phyloP scores from a whole-genome alignment of 495 filamentous ascomycete species.

The Aspergillus olivimuriae region DNA sequence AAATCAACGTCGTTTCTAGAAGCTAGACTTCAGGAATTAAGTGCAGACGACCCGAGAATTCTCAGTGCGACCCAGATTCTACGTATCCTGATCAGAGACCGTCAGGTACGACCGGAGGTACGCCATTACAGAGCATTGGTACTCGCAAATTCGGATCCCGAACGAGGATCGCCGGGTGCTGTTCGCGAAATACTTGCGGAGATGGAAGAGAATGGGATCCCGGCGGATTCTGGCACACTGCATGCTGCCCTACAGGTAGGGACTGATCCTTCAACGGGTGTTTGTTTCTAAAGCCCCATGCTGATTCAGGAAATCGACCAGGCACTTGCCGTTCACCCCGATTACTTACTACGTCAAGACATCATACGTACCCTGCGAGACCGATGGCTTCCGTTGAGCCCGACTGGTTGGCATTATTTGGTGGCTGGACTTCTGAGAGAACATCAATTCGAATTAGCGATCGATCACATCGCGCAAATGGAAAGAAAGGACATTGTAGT shows the following conservation, averaged over 20 bases:
- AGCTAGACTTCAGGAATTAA: constrained; percentile 16
- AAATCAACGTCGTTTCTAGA: constrained; percentile 22
- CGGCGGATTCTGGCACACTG: constrained; percentile 57
- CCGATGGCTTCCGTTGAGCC: constrained; percentile 61
- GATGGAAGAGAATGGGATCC: constrained; percentile 56
- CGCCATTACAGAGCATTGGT: constrained; percentile 70
- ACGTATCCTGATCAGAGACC: constrained; percentile 48
- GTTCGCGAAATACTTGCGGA: constrained; percentile 59
- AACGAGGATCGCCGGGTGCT: constrained; percentile 56
- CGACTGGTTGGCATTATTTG: constrained; percentile 59
- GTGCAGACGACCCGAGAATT: constrained; percentile 16
- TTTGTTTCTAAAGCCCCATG: neutral
- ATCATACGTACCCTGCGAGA: constrained; percentile 59
- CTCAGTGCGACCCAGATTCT: constrained; percentile 23
- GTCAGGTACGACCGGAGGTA: constrained; percentile 55
- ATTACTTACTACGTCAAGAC: constrained; percentile 66
- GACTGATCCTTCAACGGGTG: neutral
- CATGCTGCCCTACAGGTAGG: constrained; percentile 66
- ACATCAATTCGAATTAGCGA: constrained; percentile 71
- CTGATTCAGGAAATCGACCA: constrained; percentile 22
- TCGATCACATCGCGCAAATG: constrained; percentile 67
- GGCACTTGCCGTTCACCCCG: constrained; percentile 76
- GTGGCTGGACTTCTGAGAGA: constrained; percentile 71
- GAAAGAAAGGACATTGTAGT: constrained; percentile 47
- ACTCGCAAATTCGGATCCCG: constrained; percentile 55